Evolutionary conservation across 1,139 yeast genomes (phyloP).

Genomic region (Petasospora rhodanensis): DNA sequence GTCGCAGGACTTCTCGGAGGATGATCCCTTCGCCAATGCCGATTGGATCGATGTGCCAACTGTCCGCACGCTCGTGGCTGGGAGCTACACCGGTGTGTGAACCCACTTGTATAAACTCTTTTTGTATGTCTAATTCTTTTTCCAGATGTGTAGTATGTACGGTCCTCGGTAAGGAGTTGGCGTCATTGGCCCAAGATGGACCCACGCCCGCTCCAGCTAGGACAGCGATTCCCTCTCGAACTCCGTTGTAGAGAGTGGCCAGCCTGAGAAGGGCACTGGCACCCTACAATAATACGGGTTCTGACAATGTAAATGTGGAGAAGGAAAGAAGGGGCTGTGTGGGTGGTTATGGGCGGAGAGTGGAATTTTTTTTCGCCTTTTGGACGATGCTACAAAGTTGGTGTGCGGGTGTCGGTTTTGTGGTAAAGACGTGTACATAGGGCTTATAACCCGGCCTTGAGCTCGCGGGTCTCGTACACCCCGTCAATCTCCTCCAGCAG

Average conservation of each 20-base stretch:
- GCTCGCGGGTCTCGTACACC: constrained; percentile 36
- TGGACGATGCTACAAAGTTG: too few relatives aligned
- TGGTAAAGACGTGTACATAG: too few relatives aligned
- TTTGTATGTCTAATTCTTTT: background rate
- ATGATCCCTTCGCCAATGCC: constrained; percentile 32
- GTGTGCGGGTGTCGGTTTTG: too few relatives aligned
- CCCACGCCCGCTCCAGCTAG: constrained; percentile 16
- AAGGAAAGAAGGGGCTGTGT: too few relatives aligned
- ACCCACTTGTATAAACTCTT: background rate
- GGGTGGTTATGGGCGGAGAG: too few relatives aligned
- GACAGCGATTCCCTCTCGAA: constrained; percentile 21
- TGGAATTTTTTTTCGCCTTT: too few relatives aligned
- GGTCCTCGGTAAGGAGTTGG: constrained; percentile 23
- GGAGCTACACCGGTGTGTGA: constrained; percentile 29
- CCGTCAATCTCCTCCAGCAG: constrained; percentile 70
- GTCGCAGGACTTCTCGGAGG: constrained; percentile 31
- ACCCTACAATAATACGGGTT: constrained; percentile 28
- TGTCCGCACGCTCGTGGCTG: constrained; percentile 32
- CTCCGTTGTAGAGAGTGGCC: constrained; percentile 27
- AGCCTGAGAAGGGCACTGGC: constrained; percentile 22
- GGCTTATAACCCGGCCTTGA: too few relatives aligned
- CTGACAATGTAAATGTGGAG: too few relatives aligned
- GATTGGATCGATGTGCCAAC: constrained; percentile 31
- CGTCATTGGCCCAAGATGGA: constrained; percentile 19
- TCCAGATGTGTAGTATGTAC: constrained; percentile 8